These are phyloP conservation scores for Vanderwaltozyma yarrowii DNA, from an alignment of 805 yeast species.

Conservation along the genomic window DNA sequence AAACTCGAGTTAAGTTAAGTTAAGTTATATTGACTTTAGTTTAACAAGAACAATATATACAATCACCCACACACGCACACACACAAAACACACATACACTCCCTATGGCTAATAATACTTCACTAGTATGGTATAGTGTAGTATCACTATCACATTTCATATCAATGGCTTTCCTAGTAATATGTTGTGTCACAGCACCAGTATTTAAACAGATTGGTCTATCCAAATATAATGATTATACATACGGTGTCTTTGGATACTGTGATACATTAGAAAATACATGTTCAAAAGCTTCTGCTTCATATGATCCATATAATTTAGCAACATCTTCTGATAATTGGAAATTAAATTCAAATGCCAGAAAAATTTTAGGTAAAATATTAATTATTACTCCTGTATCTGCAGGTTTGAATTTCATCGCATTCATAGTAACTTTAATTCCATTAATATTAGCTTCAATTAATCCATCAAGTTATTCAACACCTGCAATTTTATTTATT, in stretches of 20 bases:
- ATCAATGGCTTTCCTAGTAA: constrained; percentile 51
- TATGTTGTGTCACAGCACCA: constrained; percentile 56
- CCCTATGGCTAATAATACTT: background rate
- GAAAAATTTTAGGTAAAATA: constrained; percentile 44
- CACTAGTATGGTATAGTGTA: constrained; percentile 19
- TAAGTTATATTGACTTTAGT: too few relatives aligned
- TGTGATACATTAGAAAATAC: constrained; percentile 31
- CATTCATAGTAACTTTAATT: constrained; percentile 31
- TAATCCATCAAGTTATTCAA: too few relatives aligned
- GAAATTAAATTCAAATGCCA: constrained; percentile 32
- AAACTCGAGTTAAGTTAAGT: too few relatives aligned
- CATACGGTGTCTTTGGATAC: constrained; percentile 61
- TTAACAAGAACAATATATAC: too few relatives aligned
- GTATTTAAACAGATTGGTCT: constrained; percentile 39
- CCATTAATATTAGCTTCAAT: too few relatives aligned
- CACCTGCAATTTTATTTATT: constrained; percentile 29
- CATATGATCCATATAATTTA: constrained; percentile 32
- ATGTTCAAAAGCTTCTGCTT: constrained; percentile 39
- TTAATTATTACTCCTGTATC: constrained; percentile 58
- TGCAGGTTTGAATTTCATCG: constrained; percentile 47
- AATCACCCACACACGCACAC: too few relatives aligned
- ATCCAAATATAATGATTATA: constrained; percentile 33
- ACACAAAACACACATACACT: too few relatives aligned
- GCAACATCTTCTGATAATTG: constrained; percentile 25
- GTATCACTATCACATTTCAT: constrained; percentile 39